These are phyloP conservation scores for Exophiala aquamarina DNA, from an alignment of 2,329 filamentous ascomycete species.

Conservation along the genomic window DNA sequence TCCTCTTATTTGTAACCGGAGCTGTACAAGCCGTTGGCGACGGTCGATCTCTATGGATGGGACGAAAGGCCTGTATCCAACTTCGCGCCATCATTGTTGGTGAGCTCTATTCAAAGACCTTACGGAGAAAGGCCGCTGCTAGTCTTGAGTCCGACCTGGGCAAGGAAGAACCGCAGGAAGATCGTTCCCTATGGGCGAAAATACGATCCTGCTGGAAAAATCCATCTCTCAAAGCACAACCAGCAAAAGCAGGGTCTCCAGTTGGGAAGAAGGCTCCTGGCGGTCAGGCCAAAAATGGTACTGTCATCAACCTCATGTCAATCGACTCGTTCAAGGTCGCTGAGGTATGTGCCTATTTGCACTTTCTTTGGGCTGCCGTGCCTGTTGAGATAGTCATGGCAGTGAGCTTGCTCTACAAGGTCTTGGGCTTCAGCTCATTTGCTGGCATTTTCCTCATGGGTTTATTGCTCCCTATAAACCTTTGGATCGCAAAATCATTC, in stretches of 20 bases:
- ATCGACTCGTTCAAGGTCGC: conserved; percentile 99
- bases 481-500: conserved; percentile 83
- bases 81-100: conserved; percentile 93
- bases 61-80: conserved; percentile 89
- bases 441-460: conserved; percentile 90
- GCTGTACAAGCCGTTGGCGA: conserved; percentile 78
- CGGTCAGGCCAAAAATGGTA: conserved; percentile 85
- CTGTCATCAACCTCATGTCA: conserved; percentile 99
- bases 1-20: conserved; percentile 81
- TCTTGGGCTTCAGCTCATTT: conserved; percentile 90
- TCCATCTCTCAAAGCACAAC: conserved; percentile 33
- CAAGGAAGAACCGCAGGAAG: conserved; percentile 40
- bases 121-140: conserved; percentile 84
- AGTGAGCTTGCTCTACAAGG: conserved; percentile 77
- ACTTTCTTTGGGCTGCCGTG: conserved; percentile 90
- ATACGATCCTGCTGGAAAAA: conserved; percentile 59
- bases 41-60: conserved; percentile 87
- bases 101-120: conserved; percentile 93
- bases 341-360: conserved; percentile 90
- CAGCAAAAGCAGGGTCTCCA: conserved; percentile 6
- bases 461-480: conserved; percentile 84
- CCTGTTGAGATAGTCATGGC: conserved; percentile 85
- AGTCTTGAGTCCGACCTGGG: conserved; percentile 73
- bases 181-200: conserved; percentile 43
- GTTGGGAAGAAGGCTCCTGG: conserved; percentile 45